Conservation (phyloP, 1,284 basidiomycete species). For the Ceraceosorus bombacis region DNA sequence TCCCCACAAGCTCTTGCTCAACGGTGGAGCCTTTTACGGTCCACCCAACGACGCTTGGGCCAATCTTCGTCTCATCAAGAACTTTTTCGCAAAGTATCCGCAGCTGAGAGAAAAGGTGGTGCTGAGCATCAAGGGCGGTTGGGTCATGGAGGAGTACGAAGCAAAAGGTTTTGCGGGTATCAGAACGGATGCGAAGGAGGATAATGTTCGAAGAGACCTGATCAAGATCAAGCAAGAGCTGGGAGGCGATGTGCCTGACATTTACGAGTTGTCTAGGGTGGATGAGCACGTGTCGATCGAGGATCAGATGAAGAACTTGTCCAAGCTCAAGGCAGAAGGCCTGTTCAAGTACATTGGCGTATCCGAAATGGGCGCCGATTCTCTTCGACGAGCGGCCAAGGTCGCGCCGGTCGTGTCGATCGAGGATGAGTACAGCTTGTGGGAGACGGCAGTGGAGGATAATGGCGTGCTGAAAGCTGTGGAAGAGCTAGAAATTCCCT, state of each 20-base stretch:
- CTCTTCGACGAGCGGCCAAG: constrained; percentile 28
- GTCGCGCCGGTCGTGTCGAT: constrained; percentile 53
- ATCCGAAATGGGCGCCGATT: constrained; percentile 31
- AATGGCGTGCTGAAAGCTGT: constrained; percentile 49
- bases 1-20: neutral
- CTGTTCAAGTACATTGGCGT: constrained; percentile 38
- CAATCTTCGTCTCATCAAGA: constrained; percentile 52
- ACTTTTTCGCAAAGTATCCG: constrained; percentile 56
- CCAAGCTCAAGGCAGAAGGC: constrained; percentile 25
- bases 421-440: constrained; percentile 62
- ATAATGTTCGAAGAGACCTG: constrained; percentile 25
- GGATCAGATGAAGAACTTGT: constrained; percentile 29
- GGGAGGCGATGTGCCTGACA: constrained; percentile 16
- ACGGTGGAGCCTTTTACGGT: constrained; percentile 53
- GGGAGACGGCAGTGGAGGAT: constrained; percentile 53
- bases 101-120: constrained; percentile 56
- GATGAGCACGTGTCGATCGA: constrained; percentile 8
- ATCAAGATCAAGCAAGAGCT: constrained; percentile 21
- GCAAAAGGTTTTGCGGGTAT: constrained; percentile 23
- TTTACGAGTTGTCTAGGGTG: neutral
- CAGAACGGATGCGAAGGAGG: constrained; percentile 16
- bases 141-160: constrained; percentile 16
- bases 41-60: constrained; percentile 39
- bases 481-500: constrained; percentile 54
- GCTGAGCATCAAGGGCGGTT: constrained; percentile 55